Evolutionary conservation across 345 rosid species (phyloP), one percentile per base, ranked within the genome.

Genomic region (Eucalyptus sideroxylon): DNA sequence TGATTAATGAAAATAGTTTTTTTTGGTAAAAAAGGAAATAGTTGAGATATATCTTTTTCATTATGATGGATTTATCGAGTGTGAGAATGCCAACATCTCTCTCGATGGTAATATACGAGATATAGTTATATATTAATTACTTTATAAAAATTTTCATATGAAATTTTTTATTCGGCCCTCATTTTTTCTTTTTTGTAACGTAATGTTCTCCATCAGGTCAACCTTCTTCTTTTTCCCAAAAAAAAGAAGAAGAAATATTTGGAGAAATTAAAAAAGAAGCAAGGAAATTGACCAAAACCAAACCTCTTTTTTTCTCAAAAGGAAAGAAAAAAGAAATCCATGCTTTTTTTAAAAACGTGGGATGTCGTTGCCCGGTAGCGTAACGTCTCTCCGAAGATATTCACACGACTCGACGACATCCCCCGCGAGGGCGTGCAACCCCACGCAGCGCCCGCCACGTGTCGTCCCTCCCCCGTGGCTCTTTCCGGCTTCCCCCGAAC

Each of bases 351-450:
- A 2, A 77, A 40, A 42, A 77, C 85, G 42, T 11, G 85, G 27
- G 3, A 19, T 21, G 85, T 77, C 85, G 47, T 21, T 23, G 24
- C 85, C 90, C 92, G 93, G 87, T 81, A 17, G 92, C 95, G 93
- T 94, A 93, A 95, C 96, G 97, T 92, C 94, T 92, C 94, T 92
- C 89, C 89, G 93, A 93, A 89, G 94, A 88, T 93, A 88, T 93
- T 87, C 92, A 67, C 92, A 50, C 65, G 34, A 65, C 92, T 40
- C 85, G 85, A 89, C 89, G 88, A 86, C 91, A 16, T 86, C 77
- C 49, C 50, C 88, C 27, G 45, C 27, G 47, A 12, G 47, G 0
- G 30, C 47, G 42, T 44, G 69, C 69, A 11, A 3, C 69, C 27
- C 83, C 83, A 77, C 30, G 23, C 85, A 4, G 15, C 7, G 27